These are phyloP conservation scores for Cladosporium sp. DNA, from an alignment of 2,329 filamentous ascomycete species.

Conservation along the genomic window DNA sequence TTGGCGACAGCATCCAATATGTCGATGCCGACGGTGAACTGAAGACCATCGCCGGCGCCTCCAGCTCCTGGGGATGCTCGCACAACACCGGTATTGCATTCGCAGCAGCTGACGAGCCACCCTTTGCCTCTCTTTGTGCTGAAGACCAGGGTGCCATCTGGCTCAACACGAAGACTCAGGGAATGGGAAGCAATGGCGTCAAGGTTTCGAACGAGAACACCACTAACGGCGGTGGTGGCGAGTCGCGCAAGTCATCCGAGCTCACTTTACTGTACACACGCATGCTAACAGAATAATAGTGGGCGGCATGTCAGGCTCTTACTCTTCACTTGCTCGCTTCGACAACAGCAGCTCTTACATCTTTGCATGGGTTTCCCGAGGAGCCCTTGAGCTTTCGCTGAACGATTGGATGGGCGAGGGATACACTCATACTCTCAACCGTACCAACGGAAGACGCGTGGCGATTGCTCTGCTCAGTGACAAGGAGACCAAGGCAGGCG, in stretches of 20 bases:
- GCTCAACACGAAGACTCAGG: slow-evolving; percentile 57
- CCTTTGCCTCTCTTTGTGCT: slow-evolving; percentile 56
- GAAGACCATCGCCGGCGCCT: slow-evolving; percentile 48
- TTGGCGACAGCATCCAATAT: slow-evolving; percentile 53
- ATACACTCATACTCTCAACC: slow-evolving; percentile 50
- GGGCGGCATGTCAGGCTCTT: slow-evolving; percentile 61
- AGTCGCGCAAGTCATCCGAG: slow-evolving; percentile 33
- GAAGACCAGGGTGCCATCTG: slow-evolving; percentile 61
- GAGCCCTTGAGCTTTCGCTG: slow-evolving; percentile 49
- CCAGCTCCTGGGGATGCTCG: slow-evolving; percentile 56
- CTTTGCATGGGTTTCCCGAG: slow-evolving; percentile 59
- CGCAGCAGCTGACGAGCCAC: slow-evolving; percentile 54
- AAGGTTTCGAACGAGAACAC: slow-evolving; percentile 61
- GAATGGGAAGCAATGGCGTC: slow-evolving; percentile 49
- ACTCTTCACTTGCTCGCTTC: slow-evolving; percentile 54
- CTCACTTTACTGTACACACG: background rate
- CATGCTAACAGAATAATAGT: slow-evolving; percentile 29
- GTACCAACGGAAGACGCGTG: slow-evolving; percentile 56
- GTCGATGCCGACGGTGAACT: slow-evolving; percentile 46
- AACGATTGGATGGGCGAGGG: slow-evolving; percentile 56
- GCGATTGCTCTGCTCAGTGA: slow-evolving; percentile 54
- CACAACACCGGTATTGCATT: slow-evolving; percentile 63
- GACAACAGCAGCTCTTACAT: slow-evolving; percentile 50
- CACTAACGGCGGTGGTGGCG: slow-evolving; percentile 55
- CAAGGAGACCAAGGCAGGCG: slow-evolving; percentile 53